phyloP scores from a whole-genome alignment of 345 rosid species.

The Anastatica hierochuntica region DNA sequence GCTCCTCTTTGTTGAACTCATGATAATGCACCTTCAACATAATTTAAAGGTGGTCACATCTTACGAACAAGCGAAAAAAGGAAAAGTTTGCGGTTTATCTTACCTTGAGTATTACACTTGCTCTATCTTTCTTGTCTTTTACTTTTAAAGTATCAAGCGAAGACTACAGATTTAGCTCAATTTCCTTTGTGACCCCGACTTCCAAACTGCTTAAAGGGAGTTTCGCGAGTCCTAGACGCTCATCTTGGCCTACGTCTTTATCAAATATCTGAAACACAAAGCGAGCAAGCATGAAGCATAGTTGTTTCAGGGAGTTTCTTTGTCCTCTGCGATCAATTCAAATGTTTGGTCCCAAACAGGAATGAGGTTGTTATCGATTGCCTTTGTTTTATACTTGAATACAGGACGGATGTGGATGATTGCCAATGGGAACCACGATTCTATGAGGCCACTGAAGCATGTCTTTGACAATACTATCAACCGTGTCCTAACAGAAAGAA shows the following conservation, averaged over 20 bases:
- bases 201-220: conserved; percentile 53
- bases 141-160: conserved; percentile 85
- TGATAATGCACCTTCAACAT: conserved; percentile 56
- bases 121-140: conserved; percentile 95
- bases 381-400: conserved; percentile 75
- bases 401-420: conserved; percentile 65
- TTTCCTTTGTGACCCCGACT: conserved; percentile 39
- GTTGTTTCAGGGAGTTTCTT: conserved; percentile 50
- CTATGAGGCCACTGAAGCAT: conserved; percentile 99
- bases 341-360: conserved; percentile 89
- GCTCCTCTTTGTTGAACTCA: conserved; percentile 81
- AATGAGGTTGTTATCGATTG: conserved; percentile 80
- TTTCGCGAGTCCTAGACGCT: conserved; percentile 74
- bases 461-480: conserved; percentile 69
- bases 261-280: conserved; percentile 90
- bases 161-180: conserved; percentile 63
- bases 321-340: conserved; percentile 90
- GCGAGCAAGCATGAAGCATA: neutral
- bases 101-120: conserved; percentile 77
- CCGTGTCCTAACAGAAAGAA: conserved; percentile 59
- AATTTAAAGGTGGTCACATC: conserved; percentile 19
- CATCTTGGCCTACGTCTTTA: conserved; percentile 89
- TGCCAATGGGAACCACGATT: conserved; percentile 93
- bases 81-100: neutral
- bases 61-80: neutral